These are phyloP conservation scores for Avena atlantica DNA, from an alignment of 176 grass and related monocot species.

Conservation along the genomic window DNA sequence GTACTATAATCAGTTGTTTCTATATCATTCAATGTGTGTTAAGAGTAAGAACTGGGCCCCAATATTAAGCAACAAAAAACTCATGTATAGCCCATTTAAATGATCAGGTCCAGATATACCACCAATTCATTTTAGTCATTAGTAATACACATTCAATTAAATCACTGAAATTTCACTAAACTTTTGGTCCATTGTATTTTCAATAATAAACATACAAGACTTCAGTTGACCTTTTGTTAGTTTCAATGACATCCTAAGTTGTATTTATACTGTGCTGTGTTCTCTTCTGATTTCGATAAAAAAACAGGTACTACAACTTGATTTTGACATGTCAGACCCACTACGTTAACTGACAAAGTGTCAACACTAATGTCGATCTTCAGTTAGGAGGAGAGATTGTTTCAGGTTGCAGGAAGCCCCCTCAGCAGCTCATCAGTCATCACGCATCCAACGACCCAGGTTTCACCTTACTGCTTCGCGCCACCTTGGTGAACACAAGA, in stretches of 20 bases:
- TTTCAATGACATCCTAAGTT: background rate
- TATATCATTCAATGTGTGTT: slow-evolving; percentile 9
- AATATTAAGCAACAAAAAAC: slow-evolving; percentile 25
- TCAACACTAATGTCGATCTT: too few species aligned
- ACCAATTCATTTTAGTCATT: background rate
- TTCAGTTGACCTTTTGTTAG: background rate
- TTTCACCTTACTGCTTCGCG: too few species aligned
- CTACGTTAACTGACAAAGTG: too few species aligned
- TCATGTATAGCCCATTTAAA: background rate
- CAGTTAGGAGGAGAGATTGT: too few species aligned
- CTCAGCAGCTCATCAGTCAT: too few species aligned
- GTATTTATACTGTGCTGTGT: background rate
- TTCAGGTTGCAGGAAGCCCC: too few species aligned
- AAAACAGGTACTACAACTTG: background rate
- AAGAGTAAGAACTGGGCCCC: background rate
- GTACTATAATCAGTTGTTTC: slow-evolving; percentile 19
- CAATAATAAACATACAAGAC: background rate
- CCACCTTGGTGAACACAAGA: too few species aligned
- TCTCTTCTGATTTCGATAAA: background rate
- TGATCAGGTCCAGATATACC: background rate
- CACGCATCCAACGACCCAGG: too few species aligned
- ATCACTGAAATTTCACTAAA: background rate
- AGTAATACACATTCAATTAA: slow-evolving; percentile 18
- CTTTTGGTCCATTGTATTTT: background rate
- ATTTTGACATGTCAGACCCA: background rate